phyloP scores from a whole-genome alignment of 768 basidiomycete species.

The Glaciozyma antarctica region DNA sequence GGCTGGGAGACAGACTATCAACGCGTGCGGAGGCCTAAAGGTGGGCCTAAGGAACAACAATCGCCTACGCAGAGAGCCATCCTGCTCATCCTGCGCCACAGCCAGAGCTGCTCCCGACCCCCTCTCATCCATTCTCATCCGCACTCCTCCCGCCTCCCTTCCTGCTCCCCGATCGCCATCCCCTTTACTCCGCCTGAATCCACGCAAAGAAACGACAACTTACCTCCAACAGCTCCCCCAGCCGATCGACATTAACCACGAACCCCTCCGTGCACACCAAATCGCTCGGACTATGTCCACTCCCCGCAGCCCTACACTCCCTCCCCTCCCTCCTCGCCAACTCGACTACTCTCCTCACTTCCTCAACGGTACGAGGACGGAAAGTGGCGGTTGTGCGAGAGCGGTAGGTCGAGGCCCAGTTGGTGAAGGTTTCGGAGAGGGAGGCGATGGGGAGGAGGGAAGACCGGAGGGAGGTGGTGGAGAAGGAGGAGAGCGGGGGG shows the following conservation, averaged over 20 bases:
- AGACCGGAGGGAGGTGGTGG: neutral
- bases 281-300: constrained; percentile 89
- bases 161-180: neutral
- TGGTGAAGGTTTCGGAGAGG: constrained; percentile 51
- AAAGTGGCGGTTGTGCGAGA: constrained; percentile 64
- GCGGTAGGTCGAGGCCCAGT: constrained; percentile 76
- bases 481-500: neutral
- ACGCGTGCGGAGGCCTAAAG: too few relatives aligned
- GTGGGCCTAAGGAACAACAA: too few relatives aligned
- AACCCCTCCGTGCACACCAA: constrained; percentile 64
- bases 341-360: constrained; percentile 68
- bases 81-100: too few relatives aligned
- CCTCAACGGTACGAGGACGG: constrained; percentile 57
- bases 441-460: neutral
- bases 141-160: neutral
- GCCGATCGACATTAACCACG: constrained; percentile 67
- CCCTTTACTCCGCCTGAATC: too few relatives aligned
- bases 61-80: too few relatives aligned
- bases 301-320: constrained; percentile 69
- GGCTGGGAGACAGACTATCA: too few relatives aligned
- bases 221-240: constrained; percentile 70
- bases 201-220: constrained; percentile 34
- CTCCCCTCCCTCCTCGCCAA: constrained; percentile 64
- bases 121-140: neutral
- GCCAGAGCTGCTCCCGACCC: neutral